phyloP scores from a whole-genome alignment of 441 rosid species.

The Gossypium schwendimanii region DNA sequence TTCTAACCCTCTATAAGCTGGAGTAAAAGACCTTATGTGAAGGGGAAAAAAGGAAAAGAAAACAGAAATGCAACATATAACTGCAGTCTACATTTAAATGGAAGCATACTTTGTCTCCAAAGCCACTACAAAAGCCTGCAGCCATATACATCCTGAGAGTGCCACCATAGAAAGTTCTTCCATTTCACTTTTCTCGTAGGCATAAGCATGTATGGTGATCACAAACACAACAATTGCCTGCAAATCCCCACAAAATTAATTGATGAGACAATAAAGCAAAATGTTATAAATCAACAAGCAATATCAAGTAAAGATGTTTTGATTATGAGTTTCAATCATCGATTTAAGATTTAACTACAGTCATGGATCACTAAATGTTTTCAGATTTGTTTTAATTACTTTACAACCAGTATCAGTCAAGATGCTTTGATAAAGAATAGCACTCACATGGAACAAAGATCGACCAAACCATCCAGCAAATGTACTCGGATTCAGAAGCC shows the following conservation, averaged over 20 bases:
- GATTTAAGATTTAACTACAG: neutral
- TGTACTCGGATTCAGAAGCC: constrained; percentile 98
- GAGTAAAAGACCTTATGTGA: neutral
- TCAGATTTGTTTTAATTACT: neutral
- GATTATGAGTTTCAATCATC: neutral
- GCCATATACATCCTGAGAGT: constrained; percentile 98
- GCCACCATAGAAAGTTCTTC: constrained; percentile 96
- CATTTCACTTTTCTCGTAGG: constrained; percentile 89
- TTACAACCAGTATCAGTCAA: neutral
- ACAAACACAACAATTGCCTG: constrained; percentile 90
- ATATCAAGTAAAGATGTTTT: neutral
- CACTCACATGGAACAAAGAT: constrained; percentile 91
- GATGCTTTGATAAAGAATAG: constrained; percentile 8
- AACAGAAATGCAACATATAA: neutral
- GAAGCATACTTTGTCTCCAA: constrained; percentile 85
- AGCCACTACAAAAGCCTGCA: constrained; percentile 93
- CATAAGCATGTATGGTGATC: constrained; percentile 74
- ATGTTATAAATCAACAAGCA: neutral
- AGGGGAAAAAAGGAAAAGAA: neutral
- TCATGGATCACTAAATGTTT: neutral
- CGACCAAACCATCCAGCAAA: constrained; percentile 99
- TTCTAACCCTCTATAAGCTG: neutral
- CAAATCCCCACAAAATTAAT: constrained; percentile 21
- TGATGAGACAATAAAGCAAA: neutral
- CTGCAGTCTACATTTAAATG: neutral